phyloP scores from a whole-genome alignment of 805 yeast genomes.

The Wickerhamiella dianesei region DNA sequence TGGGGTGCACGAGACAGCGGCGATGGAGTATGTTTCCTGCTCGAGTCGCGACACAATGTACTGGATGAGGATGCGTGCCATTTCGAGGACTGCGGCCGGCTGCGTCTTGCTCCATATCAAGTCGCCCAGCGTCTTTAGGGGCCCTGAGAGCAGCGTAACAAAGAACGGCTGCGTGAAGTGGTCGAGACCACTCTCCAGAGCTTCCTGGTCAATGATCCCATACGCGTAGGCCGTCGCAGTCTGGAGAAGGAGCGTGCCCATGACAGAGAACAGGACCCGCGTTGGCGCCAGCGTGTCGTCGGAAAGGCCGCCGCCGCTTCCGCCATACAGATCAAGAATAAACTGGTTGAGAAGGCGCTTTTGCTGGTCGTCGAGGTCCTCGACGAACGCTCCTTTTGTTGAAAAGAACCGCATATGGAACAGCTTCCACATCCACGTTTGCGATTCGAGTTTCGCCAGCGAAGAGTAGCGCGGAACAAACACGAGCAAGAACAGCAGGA shows the following conservation, averaged over 20 bases:
- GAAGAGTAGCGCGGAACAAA: background rate
- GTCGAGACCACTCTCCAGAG: slow-evolving; percentile 66
- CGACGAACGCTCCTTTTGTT: background rate
- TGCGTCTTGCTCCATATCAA: slow-evolving; percentile 24
- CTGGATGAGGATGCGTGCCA: background rate
- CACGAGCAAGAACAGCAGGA: background rate
- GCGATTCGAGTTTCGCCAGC: background rate
- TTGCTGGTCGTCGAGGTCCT: slow-evolving; percentile 6
- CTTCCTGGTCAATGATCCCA: slow-evolving; percentile 43
- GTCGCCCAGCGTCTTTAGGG: slow-evolving; percentile 37
- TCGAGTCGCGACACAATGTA: background rate
- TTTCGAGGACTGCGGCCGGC: slow-evolving; percentile 10
- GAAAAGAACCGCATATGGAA: background rate
- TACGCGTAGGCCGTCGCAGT: slow-evolving; percentile 47
- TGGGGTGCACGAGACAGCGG: background rate
- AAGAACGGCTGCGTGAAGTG: slow-evolving; percentile 74
- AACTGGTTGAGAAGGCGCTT: slow-evolving; percentile 43
- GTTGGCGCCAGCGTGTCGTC: slow-evolving; percentile 65
- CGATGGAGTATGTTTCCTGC: background rate
- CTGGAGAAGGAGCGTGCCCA: slow-evolving; percentile 65
- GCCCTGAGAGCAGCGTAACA: slow-evolving; percentile 41
- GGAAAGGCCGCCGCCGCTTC: slow-evolving; percentile 53
- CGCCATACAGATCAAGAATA: slow-evolving; percentile 68
- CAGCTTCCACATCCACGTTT: background rate
- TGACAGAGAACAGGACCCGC: slow-evolving; percentile 50